A percentile compares a stretch with the other conserved stretches of the same genome.
Evolutionary conservation across 495 filamentous ascomycete genomes (phyloP).

Genomic region (Tuber brumale): DNA sequence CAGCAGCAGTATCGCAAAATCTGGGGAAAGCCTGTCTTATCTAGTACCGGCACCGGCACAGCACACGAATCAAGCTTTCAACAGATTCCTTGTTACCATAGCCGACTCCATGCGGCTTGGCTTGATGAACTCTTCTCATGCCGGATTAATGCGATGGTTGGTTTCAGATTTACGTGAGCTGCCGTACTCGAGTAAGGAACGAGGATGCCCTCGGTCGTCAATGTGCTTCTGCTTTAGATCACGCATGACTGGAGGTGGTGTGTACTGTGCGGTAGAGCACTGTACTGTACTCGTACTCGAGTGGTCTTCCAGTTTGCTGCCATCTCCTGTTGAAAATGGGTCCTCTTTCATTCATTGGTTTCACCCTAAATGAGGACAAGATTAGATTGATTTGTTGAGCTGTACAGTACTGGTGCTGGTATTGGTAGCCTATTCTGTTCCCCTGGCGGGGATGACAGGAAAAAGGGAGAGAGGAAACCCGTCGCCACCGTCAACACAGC

Average conservation of each 20-base stretch:
- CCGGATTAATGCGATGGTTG: not conserved
- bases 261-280: not conserved
- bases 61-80: not conserved
- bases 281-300: not conserved
- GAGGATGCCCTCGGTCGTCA: not conserved
- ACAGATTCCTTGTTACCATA: not conserved
- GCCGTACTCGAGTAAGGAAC: not conserved
- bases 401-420: not conserved
- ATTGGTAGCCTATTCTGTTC: not conserved
- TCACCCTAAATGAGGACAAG: not conserved
- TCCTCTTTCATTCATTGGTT: not conserved
- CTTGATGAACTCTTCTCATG: not conserved
- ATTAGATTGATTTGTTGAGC: not conserved
- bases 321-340: not conserved
- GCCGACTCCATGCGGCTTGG: not conserved
- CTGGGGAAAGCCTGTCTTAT: not conserved
- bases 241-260: not conserved
- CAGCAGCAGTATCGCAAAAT: not conserved
- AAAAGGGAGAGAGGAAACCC: not conserved
- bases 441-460: not conserved
- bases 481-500: not conserved
- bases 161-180: not conserved
- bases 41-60: no score
- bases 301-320: not conserved
- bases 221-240: not conserved